A percentile compares a stretch with the other conserved stretches of the same genome.
Evolutionary conservation across 495 filamentous ascomycete species (phyloP).

Genomic region (Xylaria curta): DNA sequence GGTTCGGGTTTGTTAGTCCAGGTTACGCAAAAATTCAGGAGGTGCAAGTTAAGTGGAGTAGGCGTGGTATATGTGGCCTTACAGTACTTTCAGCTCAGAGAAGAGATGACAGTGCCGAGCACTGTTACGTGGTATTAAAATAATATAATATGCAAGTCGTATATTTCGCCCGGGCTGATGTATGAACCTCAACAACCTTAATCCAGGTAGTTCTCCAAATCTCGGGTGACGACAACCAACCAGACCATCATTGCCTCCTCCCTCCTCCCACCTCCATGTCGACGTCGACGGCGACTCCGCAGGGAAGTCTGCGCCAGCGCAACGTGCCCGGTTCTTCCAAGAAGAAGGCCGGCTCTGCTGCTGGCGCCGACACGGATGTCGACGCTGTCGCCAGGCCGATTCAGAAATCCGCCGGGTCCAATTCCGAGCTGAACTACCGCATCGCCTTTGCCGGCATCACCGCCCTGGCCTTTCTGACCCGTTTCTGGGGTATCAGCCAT

Average conservation of each 20-base stretch:
- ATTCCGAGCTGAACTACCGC: conserved; percentile 83
- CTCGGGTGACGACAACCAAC: conserved; percentile 19
- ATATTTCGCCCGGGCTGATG: conserved; percentile 5
- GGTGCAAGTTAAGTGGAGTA: conserved; percentile 6
- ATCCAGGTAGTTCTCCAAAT: conserved; percentile 12
- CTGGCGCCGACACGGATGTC: conserved; percentile 53
- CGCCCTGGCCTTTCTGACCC: conserved; percentile 80
- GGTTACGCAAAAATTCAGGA: conserved; percentile 19
- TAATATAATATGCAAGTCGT: conserved; percentile 12
- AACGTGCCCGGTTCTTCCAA: conserved; percentile 53
- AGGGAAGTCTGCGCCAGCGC: conserved; percentile 61
- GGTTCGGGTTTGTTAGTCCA: neutral
- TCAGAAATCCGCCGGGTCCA: conserved; percentile 35
- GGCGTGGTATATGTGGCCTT: conserved; percentile 6
- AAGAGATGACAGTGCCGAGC: conserved; percentile 4
- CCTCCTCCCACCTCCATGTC: neutral
- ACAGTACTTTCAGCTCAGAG: neutral
- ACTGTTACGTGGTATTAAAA: conserved; percentile 3
- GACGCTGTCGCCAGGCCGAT: conserved; percentile 47
- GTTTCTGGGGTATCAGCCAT: conserved; percentile 94
- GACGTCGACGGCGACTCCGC: conserved; percentile 49
- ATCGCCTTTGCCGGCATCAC: conserved; percentile 80
- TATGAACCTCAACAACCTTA: conserved; percentile 8
- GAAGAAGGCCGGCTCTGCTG: conserved; percentile 47
- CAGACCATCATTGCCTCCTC: conserved; percentile 5